Conservation (phyloP, 331 rosid genomes). For the Ulmus americana region DNA sequence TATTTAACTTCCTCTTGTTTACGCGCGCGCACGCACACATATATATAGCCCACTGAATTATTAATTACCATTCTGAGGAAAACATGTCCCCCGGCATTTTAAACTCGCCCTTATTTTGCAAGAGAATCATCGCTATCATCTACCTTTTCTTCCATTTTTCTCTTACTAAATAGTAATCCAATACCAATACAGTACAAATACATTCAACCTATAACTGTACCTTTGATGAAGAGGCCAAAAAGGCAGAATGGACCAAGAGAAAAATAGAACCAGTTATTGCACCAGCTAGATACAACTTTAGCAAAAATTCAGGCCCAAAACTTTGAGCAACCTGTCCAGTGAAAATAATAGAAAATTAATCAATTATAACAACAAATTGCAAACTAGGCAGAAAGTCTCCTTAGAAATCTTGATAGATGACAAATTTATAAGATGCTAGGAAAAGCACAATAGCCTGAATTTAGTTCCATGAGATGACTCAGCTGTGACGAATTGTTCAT, state of each 20-base stretch:
- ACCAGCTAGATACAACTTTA: conserved; percentile 77
- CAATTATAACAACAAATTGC: background rate
- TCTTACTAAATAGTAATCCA: background rate
- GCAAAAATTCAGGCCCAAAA: conserved; percentile 68
- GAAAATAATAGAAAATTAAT: conserved; percentile 22
- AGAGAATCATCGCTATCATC: background rate
- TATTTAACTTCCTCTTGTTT: background rate
- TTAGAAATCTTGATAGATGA: background rate
- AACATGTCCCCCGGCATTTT: no score
- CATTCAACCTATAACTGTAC: conserved; percentile 20
- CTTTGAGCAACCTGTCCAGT: conserved; percentile 51
- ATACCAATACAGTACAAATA: background rate
- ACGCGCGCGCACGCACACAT: background rate
- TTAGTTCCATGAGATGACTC: background rate
- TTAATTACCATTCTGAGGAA: background rate
- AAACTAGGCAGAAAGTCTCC: background rate
- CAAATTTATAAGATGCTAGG: background rate
- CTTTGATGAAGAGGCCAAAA: conserved; percentile 56
- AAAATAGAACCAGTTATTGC: conserved; percentile 72
- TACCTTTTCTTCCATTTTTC: background rate
- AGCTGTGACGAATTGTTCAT: background rate
- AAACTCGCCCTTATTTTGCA: background rate
- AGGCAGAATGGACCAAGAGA: conserved; percentile 56
- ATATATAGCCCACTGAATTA: background rate
- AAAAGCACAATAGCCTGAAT: background rate